Conservation (phyloP, 106 monocot genomes). For the Triglochin maritima region DNA sequence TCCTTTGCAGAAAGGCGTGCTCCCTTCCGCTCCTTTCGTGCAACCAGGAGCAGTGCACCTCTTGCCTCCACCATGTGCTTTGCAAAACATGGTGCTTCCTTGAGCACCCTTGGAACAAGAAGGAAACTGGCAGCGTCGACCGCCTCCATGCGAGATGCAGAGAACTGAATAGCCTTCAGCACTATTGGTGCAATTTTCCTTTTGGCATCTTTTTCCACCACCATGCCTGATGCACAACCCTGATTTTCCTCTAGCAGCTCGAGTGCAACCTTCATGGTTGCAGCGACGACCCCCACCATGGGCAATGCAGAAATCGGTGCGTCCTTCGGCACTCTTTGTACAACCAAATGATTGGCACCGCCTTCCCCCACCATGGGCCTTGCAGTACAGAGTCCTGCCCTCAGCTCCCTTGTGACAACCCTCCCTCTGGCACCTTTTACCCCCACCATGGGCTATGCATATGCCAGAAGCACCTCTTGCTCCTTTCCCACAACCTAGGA, state of each 20-base stretch:
- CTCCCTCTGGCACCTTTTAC: constrained; percentile 45
- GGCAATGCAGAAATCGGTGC: constrained; percentile 53
- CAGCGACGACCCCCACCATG: constrained; percentile 65
- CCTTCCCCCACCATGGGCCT: constrained; percentile 57
- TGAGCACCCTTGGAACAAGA: constrained; percentile 53
- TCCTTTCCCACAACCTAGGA: constrained; percentile 49
- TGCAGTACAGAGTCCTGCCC: constrained; percentile 54
- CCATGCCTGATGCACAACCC: constrained; percentile 58
- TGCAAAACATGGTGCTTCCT: constrained; percentile 61
- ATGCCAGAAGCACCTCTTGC: constrained; percentile 57
- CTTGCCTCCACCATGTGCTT: constrained; percentile 66
- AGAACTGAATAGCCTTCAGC: constrained; percentile 58
- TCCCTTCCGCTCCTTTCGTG: constrained; percentile 64
- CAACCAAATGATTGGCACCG: constrained; percentile 42
- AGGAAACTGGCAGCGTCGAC: constrained; percentile 45
- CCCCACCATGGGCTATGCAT: constrained; percentile 66
- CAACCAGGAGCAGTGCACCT: constrained; percentile 35
- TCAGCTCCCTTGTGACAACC: constrained; percentile 61
- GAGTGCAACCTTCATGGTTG: constrained; percentile 30
- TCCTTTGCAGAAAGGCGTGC: constrained; percentile 52
- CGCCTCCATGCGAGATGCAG: constrained; percentile 67
- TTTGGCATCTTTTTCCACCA: constrained; percentile 59
- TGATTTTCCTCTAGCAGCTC: constrained; percentile 50
- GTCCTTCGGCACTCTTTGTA: constrained; percentile 64
- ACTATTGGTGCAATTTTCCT: constrained; percentile 42